Evolutionary conservation across 2,329 filamentous ascomycete genomes (phyloP).

Genomic region (Calcarisporium arbuscula): DNA sequence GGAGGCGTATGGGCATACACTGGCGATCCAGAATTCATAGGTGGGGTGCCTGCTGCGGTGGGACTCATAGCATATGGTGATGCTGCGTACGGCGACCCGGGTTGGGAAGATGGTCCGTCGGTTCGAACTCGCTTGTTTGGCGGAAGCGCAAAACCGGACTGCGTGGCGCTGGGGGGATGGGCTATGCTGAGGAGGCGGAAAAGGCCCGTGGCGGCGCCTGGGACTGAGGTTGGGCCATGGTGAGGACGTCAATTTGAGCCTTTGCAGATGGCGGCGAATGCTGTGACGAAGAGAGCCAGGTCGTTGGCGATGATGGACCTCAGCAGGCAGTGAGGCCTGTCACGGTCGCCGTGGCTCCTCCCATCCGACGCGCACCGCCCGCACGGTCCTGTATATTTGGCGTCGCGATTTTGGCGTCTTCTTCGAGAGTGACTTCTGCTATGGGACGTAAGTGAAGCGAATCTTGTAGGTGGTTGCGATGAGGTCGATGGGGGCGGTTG

Average conservation of each 20-base stretch:
- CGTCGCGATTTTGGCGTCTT: not conserved
- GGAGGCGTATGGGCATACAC: constrained; percentile 27
- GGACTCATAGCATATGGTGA: constrained; percentile 46
- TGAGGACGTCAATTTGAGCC: constrained; percentile 4
- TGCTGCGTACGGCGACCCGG: constrained; percentile 53
- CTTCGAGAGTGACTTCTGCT: too few species aligned
- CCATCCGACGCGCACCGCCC: constrained; percentile 35
- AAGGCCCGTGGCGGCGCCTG: constrained; percentile 47
- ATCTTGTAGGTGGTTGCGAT: too few species aligned
- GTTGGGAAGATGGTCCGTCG: constrained; percentile 61
- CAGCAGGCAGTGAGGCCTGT: constrained; percentile 45
- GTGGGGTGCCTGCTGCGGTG: constrained; percentile 32
- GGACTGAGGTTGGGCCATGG: constrained; percentile 55
- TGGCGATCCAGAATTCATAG: constrained; percentile 29
- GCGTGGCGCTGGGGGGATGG: constrained; percentile 54
- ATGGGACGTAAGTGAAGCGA: too few species aligned
- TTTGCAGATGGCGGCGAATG: constrained; percentile 7
- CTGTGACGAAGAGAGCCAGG: constrained; percentile 6
- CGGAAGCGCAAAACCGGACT: constrained; percentile 51
- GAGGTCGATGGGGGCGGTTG: too few species aligned
- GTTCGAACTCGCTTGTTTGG: constrained; percentile 59
- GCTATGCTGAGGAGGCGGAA: constrained; percentile 55
- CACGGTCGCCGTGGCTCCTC: constrained; percentile 36
- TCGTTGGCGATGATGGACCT: constrained; percentile 19
- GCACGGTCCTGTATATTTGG: constrained; percentile 1